Conservation (phyloP, 192 early-diverging fungal genomes). For the Coemansia sp. region DNA sequence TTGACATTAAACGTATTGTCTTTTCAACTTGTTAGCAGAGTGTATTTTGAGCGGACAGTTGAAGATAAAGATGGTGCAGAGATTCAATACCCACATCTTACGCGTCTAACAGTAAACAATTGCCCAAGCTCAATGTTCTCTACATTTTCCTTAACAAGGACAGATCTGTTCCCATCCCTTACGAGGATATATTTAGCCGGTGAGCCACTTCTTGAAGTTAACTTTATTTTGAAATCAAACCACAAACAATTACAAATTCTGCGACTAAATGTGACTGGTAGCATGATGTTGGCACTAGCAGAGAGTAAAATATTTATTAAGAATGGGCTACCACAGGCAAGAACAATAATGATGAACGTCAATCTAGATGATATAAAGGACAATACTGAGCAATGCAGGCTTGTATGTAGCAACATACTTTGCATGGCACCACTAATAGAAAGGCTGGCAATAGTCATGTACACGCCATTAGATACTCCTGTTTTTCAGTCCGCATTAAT, state of each 20-base stretch:
- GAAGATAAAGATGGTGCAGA: background rate
- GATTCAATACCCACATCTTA: background rate
- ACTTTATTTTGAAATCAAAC: background rate
- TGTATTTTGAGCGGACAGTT: background rate
- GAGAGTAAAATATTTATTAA: slow-evolving; percentile 3
- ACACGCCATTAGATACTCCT: background rate
- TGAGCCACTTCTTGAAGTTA: background rate
- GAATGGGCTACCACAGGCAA: slow-evolving; percentile 3
- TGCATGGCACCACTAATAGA: background rate
- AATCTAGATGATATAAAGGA: background rate
- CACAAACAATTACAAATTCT: background rate
- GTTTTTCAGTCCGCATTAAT: background rate
- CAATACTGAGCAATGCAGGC: background rate
- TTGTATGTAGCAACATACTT: background rate
- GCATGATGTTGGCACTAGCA: background rate
- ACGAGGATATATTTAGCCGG: background rate
- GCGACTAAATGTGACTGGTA: background rate
- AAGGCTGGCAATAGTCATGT: background rate
- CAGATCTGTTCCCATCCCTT: background rate
- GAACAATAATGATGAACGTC: background rate
- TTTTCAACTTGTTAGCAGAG: background rate
- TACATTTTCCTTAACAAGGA: background rate
- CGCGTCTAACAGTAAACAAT: background rate
- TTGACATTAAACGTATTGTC: background rate
- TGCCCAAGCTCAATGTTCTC: background rate